phyloP scores from a whole-genome alignment of 306 rosid genomes.

The Quercus mongolica region DNA sequence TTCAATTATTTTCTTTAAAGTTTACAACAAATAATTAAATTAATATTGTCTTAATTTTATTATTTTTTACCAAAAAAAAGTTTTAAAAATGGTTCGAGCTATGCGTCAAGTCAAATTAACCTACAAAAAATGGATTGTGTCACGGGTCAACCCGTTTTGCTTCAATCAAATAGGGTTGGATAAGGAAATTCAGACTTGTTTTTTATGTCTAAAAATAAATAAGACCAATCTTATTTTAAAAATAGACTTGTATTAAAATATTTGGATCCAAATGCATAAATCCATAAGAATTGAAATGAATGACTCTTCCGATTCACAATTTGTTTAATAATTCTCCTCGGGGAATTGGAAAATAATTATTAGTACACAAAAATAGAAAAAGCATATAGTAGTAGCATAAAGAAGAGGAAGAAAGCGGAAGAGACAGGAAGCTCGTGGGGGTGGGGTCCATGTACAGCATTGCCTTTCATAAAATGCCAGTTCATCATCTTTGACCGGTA shows the following conservation, averaged over 20 bases:
- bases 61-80: no score
- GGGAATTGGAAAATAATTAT: neutral
- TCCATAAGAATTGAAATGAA: no score
- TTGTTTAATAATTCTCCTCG: neutral
- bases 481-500: constrained; percentile 28
- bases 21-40: no score
- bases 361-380: neutral
- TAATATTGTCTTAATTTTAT: no score
- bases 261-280: no score
- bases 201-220: no score
- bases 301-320: no score
- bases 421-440: constrained; percentile 28
- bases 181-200: no score
- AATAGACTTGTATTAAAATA: no score
- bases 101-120: fast-evolving
- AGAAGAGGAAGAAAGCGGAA: neutral
- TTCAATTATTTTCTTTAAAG: no score
- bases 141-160: fast-evolving
- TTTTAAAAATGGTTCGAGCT: no score
- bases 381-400: neutral
- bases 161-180: fast-evolving
- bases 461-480: constrained; percentile 34
- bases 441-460: constrained; percentile 30
- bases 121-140: fast-evolving
- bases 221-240: no score